Conservation (phyloP, 148 eudicot genomes). For the Spergularia bocconei region DNA sequence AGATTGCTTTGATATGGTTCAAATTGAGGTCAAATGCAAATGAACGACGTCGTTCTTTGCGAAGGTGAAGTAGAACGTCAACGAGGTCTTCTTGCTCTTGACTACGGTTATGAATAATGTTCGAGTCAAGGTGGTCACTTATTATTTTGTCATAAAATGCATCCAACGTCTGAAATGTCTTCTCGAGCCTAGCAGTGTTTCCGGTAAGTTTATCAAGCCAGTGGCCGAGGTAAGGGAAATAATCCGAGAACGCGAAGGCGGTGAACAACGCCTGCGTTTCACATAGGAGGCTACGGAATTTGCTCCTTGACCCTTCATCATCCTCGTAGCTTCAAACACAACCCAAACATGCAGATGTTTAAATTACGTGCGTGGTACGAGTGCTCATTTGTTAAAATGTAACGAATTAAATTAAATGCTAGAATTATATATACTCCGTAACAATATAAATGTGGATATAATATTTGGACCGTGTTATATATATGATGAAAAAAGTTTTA, state of each 20-base stretch:
- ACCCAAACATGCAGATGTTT: not conserved
- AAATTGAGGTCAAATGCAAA: conserved; percentile 28
- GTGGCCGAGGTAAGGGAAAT: conserved; percentile 24
- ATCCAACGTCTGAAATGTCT: conserved; percentile 19
- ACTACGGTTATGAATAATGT: not conserved
- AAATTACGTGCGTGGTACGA: no score
- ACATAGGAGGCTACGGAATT: conserved; percentile 19
- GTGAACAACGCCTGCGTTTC: conserved; percentile 21
- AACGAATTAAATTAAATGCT: no score
- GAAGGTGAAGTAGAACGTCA: conserved; percentile 31
- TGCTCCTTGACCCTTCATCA: not conserved
- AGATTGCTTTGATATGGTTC: conserved; percentile 34
- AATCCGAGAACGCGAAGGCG: conserved; percentile 24
- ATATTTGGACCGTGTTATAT: no score
- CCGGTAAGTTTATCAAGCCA: conserved; percentile 33
- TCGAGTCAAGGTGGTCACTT: conserved; percentile 22
- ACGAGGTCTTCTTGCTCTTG: conserved; percentile 27
- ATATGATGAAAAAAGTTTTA: no score
- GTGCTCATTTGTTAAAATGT: no score
- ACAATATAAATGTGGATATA: no score
- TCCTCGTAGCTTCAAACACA: conserved; percentile 19
- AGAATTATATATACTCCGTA: no score
- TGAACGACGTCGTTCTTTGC: conserved; percentile 12
- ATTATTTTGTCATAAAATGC: conserved; percentile 30
- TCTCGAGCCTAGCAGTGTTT: conserved; percentile 21